These are phyloP conservation scores for Aspergillus felis DNA, from an alignment of 2,329 filamentous ascomycete genomes.

Conservation along the genomic window DNA sequence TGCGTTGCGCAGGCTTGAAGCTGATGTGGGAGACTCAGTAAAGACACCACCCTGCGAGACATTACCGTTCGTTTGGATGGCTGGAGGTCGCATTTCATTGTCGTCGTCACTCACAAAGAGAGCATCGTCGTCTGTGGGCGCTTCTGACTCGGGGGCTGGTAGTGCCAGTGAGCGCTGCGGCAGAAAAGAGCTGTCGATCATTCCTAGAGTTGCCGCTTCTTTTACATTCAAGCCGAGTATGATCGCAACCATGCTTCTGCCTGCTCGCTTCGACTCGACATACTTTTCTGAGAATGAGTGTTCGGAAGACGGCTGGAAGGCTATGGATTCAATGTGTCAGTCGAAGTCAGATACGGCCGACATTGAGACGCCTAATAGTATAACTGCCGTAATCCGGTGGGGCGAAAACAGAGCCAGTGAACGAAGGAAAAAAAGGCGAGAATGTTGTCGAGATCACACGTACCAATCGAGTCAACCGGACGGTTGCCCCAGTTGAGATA, in stretches of 20 bases:
- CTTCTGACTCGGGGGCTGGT: constrained; percentile 24
- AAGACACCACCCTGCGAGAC: constrained; percentile 12
- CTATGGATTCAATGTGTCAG: constrained; percentile 24
- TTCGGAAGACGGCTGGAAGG: constrained; percentile 42
- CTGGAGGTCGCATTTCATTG: constrained; percentile 23
- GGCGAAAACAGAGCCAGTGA: constrained; percentile 1
- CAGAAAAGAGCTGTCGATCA: constrained; percentile 45
- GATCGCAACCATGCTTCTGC: constrained; percentile 53
- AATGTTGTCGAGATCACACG: constrained; percentile 19
- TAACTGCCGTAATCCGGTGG: neutral
- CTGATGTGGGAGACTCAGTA: constrained; percentile 6
- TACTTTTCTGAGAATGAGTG: constrained; percentile 52
- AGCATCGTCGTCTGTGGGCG: constrained; percentile 29
- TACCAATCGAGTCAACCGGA: constrained; percentile 47
- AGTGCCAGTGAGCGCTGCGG: constrained; percentile 19
- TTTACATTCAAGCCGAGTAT: constrained; percentile 54
- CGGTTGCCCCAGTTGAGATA: constrained; percentile 51
- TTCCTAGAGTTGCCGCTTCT: constrained; percentile 47
- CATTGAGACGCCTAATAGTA: neutral
- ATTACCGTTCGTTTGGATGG: constrained; percentile 11
- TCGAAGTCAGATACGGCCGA: constrained; percentile 3
- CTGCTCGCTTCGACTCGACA: constrained; percentile 57
- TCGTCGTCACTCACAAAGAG: constrained; percentile 39
- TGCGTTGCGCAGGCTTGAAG: constrained; percentile 10
- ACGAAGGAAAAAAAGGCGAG: constrained; percentile 17